Base-by-base conservation (phyloP, 768 basidiomycete genomes). In the Leccinellum albellum region DNA sequence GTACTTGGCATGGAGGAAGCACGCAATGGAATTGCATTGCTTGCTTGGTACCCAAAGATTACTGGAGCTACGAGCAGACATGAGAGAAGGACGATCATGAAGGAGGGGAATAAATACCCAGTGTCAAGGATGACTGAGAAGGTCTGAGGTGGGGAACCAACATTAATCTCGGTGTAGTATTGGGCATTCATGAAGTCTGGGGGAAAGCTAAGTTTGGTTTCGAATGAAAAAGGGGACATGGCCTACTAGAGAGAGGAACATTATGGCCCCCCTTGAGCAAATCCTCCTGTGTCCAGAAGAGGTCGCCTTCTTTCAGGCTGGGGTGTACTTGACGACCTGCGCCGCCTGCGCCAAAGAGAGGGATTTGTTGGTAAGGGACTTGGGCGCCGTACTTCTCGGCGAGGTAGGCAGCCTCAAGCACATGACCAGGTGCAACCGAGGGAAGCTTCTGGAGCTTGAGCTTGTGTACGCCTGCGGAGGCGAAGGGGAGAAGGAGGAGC, bases 121-220 rank as follows among this genome's bases (percentile, higher is more conserved):
- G 96, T 97, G 71, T 98, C 95, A 56, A 98, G 84, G 58, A 97
- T 85, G 66, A 97, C 94, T 75, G 96, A 94, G 82, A 95, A 96
- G 4, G 67, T 75, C 73, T 98, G 96, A 33, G 93, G 82, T 21
- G 96, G 96, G 1, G 78, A 81, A 15, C 96, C 96, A 54, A 98
- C 71, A 1, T 78, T 69, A 58, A 98, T 96, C 60, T 94, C 89
- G 20, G 94, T 82, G 70, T 82, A 99, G 75, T 99, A 98, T 73
- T 99, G 95, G 33, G 97, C 95, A 71, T 98, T 98, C 86, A 95
- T 86, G 76, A 92, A 98, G 79, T 98, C 95, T 97, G 55, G 17
- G 21, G 53, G 32, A 24, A 32, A 21, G 5, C 32, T 58, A 50
- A 50, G 35, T 51, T 26, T n/a, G 40, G 44, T 0, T n/a, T 28